phyloP scores from a whole-genome alignment of 352 stramenopile genomes.

The Phytopythium aichiense region DNA sequence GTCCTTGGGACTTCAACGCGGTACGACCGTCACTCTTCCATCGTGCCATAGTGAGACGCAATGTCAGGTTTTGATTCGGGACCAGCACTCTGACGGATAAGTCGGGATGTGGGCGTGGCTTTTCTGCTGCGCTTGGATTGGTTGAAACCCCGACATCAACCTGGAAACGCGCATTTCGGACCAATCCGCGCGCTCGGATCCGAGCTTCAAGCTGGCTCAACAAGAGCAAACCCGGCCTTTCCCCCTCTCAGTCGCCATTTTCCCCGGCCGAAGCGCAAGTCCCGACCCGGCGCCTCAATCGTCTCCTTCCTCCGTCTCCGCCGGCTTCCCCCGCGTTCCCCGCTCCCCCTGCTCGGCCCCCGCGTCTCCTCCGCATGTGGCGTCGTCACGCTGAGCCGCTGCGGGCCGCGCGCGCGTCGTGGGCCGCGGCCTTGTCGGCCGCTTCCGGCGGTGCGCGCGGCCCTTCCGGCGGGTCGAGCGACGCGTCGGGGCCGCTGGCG shows the following conservation, averaged over 20 bases:
- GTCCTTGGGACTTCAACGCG: neutral
- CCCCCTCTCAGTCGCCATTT: neutral
- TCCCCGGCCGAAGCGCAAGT: neutral
- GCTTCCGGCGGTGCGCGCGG: neutral
- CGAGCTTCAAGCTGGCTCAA: neutral
- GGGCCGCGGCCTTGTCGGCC: neutral
- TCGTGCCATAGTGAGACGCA: neutral
- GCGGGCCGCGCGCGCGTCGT: slow-evolving; percentile 2
- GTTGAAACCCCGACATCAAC: neutral
- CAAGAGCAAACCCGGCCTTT: neutral
- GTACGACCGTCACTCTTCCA: neutral
- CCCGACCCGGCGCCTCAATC: neutral
- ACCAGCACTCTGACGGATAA: neutral
- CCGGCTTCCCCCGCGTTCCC: neutral
- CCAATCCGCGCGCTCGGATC: neutral
- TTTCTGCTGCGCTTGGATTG: neutral
- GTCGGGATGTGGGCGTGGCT: too few species aligned
- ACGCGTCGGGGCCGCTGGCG: neutral
- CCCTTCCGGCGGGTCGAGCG: neutral
- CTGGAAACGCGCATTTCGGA: neutral
- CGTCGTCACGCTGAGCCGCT: slow-evolving; percentile 2
- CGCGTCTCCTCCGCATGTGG: neutral
- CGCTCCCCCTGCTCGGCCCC: too few species aligned
- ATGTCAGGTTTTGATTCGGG: neutral
- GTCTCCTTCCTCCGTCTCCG: neutral